phyloP scores from a whole-genome alignment of 2,329 filamentous ascomycete species.

The Phyllosticta citrichinensis region DNA sequence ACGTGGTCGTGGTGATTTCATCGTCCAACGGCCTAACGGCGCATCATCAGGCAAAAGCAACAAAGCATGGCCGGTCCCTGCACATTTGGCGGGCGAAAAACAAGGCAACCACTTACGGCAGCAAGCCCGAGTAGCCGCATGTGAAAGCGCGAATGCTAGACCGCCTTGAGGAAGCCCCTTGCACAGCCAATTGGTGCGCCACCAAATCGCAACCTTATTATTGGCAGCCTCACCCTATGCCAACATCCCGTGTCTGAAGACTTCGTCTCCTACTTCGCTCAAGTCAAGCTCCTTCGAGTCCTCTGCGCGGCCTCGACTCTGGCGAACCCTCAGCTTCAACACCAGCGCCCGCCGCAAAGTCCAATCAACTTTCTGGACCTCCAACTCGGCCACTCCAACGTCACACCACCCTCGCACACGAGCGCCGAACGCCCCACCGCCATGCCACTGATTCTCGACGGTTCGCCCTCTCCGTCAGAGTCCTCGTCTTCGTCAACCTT shows the following conservation, averaged over 20 bases:
- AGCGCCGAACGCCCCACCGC: background rate
- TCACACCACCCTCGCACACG: background rate
- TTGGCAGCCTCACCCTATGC: background rate
- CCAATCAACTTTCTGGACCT: background rate
- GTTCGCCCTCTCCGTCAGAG: constrained; percentile 1
- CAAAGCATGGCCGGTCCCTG: background rate
- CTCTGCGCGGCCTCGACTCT: background rate
- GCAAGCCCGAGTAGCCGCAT: background rate
- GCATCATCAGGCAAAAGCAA: background rate
- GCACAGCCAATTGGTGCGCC: background rate
- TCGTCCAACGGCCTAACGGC: background rate
- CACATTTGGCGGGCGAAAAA: background rate
- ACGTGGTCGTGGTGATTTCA: constrained; percentile 7
- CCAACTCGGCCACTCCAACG: background rate
- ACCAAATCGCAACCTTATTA: constrained; percentile 3
- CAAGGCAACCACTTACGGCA: background rate
- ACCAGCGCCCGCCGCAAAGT: background rate
- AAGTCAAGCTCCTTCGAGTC: background rate
- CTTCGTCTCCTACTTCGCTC: background rate
- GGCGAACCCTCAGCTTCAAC: background rate
- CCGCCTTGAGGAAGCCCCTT: constrained; percentile 1
- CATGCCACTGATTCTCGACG: constrained; percentile 9
- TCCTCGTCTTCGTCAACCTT: background rate
- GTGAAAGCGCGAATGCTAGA: constrained; percentile 4
- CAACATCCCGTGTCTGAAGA: background rate